Conservation (phyloP, 2,329 filamentous ascomycete genomes). For the Seiridium cupressi region DNA sequence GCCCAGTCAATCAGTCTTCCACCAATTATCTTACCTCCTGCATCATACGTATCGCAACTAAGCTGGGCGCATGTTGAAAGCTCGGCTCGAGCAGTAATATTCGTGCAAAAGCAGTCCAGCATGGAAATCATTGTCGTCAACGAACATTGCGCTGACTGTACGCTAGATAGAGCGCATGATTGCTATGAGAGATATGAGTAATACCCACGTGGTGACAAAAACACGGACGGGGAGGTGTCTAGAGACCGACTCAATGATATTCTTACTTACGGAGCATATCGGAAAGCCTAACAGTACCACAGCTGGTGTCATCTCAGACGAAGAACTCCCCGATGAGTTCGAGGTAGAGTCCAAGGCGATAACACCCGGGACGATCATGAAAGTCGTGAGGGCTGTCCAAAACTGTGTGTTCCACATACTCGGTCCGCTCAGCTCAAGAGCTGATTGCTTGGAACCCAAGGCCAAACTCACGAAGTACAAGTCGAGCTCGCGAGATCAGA, state of each 20-base stretch:
- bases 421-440: not conserved
- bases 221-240: too few species aligned
- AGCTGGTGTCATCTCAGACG: not conserved
- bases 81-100: not conserved
- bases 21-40: not conserved
- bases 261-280: not conserved
- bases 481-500: too few species aligned
- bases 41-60: not conserved
- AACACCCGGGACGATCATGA: not conserved
- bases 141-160: not conserved
- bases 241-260: too few species aligned
- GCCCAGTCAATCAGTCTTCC: not conserved
- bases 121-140: not conserved
- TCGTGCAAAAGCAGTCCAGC: not conserved
- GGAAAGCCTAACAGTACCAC: not conserved
- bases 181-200: not conserved
- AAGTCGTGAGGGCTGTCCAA: not conserved
- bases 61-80: not conserved
- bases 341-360: not conserved
- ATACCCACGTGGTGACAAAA: too few species aligned
- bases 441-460: too few species aligned
- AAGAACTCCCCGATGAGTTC: not conserved
- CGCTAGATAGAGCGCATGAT: not conserved
- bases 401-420: not conserved
- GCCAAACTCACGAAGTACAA: too few species aligned